Percentiles rank a stretch among this genome's conserved stretches.
Evolutionary conservation across 169 alveolate species (phyloP).

Genomic region (Condylostoma magnum): DNA sequence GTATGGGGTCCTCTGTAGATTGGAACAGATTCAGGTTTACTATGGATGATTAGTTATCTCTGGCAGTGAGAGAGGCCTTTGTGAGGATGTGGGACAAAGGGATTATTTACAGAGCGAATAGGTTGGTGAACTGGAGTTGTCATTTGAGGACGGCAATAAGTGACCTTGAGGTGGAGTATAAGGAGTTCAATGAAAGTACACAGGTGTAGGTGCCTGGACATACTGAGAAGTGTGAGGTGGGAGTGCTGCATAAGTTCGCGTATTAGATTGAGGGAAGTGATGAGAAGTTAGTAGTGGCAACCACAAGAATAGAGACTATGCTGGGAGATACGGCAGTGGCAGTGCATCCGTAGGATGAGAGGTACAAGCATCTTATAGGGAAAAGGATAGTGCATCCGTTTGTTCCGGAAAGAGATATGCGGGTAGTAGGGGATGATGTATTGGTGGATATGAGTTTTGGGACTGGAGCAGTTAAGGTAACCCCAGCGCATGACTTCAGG

Average conservation of each 20-base stretch:
- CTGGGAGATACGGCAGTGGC: constrained; percentile 99
- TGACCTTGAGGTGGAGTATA: constrained; percentile 97
- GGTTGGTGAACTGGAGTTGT: constrained; percentile 99
- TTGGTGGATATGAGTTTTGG: constrained; percentile 98
- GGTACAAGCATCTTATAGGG: constrained; percentile 95
- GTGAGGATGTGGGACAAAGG: constrained; percentile 93
- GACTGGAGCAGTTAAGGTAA: constrained; percentile 99
- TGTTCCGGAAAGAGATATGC: constrained; percentile 90
- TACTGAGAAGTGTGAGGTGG: constrained; percentile 94
- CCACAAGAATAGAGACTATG: constrained; percentile 99
- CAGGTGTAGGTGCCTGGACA: constrained; percentile 79
- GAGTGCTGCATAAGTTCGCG: constrained; percentile 95
- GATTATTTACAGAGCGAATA: constrained; percentile 92
- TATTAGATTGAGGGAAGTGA: constrained; percentile 88
- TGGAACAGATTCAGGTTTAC: constrained; percentile 98
- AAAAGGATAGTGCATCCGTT: constrained; percentile 97
- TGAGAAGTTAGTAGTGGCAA: constrained; percentile 84
- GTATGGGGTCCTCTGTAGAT: constrained; percentile 93
- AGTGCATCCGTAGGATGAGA: constrained; percentile 97
- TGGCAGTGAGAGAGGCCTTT: constrained; percentile 97
- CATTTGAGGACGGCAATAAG: constrained; percentile 97
- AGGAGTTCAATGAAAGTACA: constrained; percentile 62
- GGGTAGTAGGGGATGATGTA: constrained; percentile 93
- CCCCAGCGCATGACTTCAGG: constrained; percentile 99
- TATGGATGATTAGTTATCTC: constrained; percentile 88